These are phyloP conservation scores for Ambrosia artemisiifolia DNA, from an alignment of 129 eudicot genomes.

Conservation along the genomic window DNA sequence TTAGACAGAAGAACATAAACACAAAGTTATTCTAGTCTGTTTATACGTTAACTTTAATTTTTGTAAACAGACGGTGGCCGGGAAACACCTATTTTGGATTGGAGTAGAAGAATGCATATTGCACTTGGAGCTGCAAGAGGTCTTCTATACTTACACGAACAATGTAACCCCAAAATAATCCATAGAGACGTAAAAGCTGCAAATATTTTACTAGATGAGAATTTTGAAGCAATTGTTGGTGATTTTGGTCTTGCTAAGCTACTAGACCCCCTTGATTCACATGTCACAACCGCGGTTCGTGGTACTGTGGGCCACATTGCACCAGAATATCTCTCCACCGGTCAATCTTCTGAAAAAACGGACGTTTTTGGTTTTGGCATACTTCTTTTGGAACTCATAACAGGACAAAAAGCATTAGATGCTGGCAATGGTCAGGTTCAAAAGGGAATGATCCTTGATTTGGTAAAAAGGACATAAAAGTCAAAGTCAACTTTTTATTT, in stretches of 20 bases:
- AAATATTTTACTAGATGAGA: slow-evolving; percentile 84
- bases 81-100: slow-evolving; percentile 77
- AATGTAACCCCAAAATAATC: slow-evolving; percentile 87
- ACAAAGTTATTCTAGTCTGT: background rate
- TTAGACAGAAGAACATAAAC: background rate
- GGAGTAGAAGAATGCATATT: slow-evolving; percentile 80
- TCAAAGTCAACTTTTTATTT: background rate
- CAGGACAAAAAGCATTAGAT: slow-evolving; percentile 82
- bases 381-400: slow-evolving; percentile 82
- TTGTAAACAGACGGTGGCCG: slow-evolving; percentile 48
- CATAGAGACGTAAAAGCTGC: slow-evolving; percentile 98
- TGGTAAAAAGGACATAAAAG: slow-evolving; percentile 40
- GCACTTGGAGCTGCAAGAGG: slow-evolving; percentile 95
- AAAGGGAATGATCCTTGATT: slow-evolving; percentile 86
- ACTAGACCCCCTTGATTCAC: slow-evolving; percentile 82
- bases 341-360: slow-evolving; percentile 95
- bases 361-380: slow-evolving; percentile 97
- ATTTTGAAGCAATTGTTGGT: slow-evolving; percentile 94
- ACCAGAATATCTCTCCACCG: slow-evolving; percentile 95
- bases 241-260: slow-evolving; percentile 99
- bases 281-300: slow-evolving; percentile 94
- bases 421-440: slow-evolving; percentile 77
- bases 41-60: background rate
- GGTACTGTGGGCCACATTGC: slow-evolving; percentile 98
- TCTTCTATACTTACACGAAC: slow-evolving; percentile 87